phyloP scores from a whole-genome alignment of 495 filamentous ascomycete genomes.

The Podospora pseudopauciseta region DNA sequence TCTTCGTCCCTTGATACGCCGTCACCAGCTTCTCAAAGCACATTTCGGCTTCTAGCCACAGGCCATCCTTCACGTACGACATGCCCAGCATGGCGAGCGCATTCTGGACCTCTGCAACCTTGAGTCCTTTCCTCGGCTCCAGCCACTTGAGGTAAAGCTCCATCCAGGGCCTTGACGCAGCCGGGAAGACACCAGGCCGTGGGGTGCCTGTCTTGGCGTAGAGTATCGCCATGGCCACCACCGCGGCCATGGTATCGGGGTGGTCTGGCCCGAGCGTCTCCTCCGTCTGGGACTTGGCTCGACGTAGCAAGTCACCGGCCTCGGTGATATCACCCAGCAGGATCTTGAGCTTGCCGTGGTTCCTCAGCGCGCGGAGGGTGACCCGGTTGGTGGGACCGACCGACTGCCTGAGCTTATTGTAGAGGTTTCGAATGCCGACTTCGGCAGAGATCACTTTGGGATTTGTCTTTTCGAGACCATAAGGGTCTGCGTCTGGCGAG shows the following conservation, averaged over 20 bases:
- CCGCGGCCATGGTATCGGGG: background rate
- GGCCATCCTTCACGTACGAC: background rate
- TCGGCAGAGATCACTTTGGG: background rate
- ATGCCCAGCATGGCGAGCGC: conserved; percentile 1
- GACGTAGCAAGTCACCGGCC: background rate
- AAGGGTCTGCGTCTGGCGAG: background rate
- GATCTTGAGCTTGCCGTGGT: background rate
- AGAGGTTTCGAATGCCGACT: background rate
- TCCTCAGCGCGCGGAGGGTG: background rate
- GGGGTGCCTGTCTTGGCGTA: background rate
- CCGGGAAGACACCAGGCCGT: background rate
- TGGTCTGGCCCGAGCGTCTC: background rate
- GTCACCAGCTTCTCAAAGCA: conserved; percentile 1
- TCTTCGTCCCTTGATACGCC: background rate
- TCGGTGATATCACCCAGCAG: background rate
- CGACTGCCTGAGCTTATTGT: background rate
- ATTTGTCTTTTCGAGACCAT: background rate
- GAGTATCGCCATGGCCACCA: background rate
- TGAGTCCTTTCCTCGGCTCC: background rate
- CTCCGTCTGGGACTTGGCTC: background rate
- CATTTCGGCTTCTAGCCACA: background rate
- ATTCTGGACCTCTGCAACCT: background rate
- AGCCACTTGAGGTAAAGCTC: background rate
- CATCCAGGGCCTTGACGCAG: background rate
- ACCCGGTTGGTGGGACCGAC: background rate